These are phyloP conservation scores for Fusarium temperatum DNA, from an alignment of 2,329 filamentous ascomycete genomes.

Conservation along the genomic window DNA sequence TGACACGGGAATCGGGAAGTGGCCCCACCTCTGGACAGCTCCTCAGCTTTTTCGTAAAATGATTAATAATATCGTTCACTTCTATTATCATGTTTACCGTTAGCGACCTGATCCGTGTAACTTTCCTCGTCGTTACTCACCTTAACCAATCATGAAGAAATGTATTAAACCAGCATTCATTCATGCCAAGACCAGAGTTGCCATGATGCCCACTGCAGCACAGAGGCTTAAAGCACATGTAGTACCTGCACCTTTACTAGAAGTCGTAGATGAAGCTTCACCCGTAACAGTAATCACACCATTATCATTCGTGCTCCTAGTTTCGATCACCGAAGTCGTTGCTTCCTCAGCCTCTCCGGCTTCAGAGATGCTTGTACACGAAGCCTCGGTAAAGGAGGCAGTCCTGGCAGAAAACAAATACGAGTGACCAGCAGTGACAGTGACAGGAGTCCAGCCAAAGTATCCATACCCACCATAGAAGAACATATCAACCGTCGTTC, in stretches of 20 bases:
- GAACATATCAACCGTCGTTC: neutral
- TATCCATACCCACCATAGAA: neutral
- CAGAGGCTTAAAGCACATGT: neutral
- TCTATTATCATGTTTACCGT: rapidly evolving
- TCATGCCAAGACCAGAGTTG: neutral
- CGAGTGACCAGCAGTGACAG: neutral
- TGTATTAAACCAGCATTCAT: neutral
- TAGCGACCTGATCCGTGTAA: too few species aligned
- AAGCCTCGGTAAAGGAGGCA: neutral
- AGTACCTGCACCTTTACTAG: neutral
- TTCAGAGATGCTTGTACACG: neutral
- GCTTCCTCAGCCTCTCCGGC: neutral
- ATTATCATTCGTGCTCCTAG: neutral
- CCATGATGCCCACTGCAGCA: neutral
- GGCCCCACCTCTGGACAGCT: neutral
- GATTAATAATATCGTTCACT: neutral
- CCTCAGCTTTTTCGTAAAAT: neutral
- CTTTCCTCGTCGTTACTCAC: too few species aligned
- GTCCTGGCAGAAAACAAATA: neutral
- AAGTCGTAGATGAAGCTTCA: neutral
- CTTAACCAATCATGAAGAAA: rapidly evolving
- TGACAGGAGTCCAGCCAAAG: neutral
- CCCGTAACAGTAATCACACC: neutral
- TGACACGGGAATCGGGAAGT: neutral
- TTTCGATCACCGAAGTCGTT: neutral